phyloP scores from a whole-genome alignment of 1,139 yeast species.

The Yamadazyma triangularis region DNA sequence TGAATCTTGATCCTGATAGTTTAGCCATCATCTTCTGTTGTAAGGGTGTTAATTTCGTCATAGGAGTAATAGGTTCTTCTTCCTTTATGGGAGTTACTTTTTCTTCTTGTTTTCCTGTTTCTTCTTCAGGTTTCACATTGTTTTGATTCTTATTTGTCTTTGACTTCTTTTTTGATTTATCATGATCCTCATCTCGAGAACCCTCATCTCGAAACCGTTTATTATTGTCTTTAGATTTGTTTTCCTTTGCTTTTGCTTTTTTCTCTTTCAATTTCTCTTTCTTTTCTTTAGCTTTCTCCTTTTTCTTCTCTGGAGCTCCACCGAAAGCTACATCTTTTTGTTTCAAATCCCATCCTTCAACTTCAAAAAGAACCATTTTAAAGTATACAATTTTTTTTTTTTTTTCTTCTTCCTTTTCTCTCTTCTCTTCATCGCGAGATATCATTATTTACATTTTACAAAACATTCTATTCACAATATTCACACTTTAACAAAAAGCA shows the following conservation, averaged over 20 bases:
- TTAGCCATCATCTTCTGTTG: conserved; percentile 96
- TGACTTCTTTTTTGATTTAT: not conserved
- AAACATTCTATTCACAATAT: too few species aligned
- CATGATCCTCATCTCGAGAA: not conserved
- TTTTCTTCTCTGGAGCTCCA: conserved; percentile 13
- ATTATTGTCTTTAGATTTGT: conserved; percentile 6
- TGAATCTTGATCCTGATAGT: conserved; percentile 87
- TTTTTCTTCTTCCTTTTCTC: not conserved
- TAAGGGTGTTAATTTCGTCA: conserved; percentile 67
- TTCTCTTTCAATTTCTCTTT: not conserved
- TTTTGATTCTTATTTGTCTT: conserved; percentile 5
- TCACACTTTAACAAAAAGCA: too few species aligned
- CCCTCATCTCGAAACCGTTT: not conserved
- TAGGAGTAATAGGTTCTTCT: conserved; percentile 7
- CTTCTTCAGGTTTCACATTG: conserved; percentile 6
- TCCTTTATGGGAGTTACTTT: conserved; percentile 2
- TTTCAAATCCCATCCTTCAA: conserved; percentile 78
- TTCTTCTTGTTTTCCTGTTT: conserved; percentile 7
- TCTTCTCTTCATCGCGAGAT: not conserved
- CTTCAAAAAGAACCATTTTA: conserved; percentile 68
- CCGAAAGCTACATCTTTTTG: conserved; percentile 48
- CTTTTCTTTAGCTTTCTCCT: conserved; percentile 5
- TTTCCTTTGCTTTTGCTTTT: conserved; percentile 3
- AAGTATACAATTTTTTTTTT: too few species aligned
- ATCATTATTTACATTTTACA: too few species aligned